These are phyloP conservation scores for Sicyos baderoa DNA, from an alignment of 306 rosid genomes.

Conservation along the genomic window DNA sequence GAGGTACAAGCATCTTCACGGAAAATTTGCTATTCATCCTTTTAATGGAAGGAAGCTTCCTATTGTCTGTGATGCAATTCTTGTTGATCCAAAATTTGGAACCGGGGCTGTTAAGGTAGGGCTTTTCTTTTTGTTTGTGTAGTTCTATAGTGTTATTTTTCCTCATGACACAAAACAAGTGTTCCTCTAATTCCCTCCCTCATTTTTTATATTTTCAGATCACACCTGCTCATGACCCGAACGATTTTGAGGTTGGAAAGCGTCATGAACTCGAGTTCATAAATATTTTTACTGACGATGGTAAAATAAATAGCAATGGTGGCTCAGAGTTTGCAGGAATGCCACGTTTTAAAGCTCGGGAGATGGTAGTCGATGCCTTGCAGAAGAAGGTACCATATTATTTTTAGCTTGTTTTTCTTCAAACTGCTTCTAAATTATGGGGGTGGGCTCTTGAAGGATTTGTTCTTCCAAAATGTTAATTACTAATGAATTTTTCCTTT, in stretches of 20 bases:
- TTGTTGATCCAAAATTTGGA: constrained; percentile 83
- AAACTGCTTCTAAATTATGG: not conserved
- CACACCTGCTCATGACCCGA: constrained; percentile 98
- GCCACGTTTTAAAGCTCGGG: constrained; percentile 84
- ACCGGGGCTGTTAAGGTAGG: constrained; percentile 97
- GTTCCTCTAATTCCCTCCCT: constrained; percentile 22
- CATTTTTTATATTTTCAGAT: constrained; percentile 45
- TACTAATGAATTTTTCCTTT: not conserved
- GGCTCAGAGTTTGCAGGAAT: constrained; percentile 70
- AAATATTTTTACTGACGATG: constrained; percentile 77
- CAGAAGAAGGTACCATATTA: constrained; percentile 53
- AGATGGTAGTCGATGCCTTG: constrained; percentile 61
- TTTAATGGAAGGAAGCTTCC: constrained; percentile 77
- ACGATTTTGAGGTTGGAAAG: constrained; percentile 88
- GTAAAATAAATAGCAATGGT: constrained; percentile 80
- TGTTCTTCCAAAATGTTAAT: not conserved
- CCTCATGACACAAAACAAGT: not conserved
- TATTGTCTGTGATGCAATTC: constrained; percentile 71
- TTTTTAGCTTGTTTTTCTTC: not conserved
- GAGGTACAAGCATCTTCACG: constrained; percentile 65
- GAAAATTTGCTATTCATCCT: constrained; percentile 84
- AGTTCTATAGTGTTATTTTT: constrained; percentile 7
- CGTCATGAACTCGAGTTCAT: constrained; percentile 77
- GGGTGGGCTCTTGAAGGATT: not conserved
- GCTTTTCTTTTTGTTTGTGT: not conserved